phyloP scores from a whole-genome alignment of 2,329 filamentous ascomycete genomes.

The Orbilia blumenaviensis region DNA sequence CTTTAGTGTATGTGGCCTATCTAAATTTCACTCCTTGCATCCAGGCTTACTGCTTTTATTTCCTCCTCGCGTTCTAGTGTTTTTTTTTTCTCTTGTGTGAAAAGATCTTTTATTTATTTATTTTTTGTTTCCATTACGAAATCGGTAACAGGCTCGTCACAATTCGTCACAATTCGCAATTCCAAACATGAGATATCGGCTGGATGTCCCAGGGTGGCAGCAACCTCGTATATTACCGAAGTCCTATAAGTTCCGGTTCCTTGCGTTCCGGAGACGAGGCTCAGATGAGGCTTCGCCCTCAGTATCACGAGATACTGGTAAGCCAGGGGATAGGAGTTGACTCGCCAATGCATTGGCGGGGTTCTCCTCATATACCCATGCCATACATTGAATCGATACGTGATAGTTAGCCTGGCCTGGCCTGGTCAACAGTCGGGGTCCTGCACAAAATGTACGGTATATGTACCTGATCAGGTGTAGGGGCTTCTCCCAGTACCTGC shows the following conservation, averaged over 20 bases:
- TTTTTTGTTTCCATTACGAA: neutral
- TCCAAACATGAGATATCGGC: neutral
- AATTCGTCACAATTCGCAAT: neutral
- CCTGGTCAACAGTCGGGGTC: neutral
- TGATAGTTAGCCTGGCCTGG: neutral
- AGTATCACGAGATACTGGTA: conserved; percentile 6
- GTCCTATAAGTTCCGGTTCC: conserved; percentile 30
- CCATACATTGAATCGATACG: neutral
- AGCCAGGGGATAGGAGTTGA: conserved; percentile 7
- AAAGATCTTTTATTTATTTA: too few relatives aligned
- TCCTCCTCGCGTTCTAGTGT: neutral
- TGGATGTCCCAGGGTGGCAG: neutral
- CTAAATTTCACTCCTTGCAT: neutral
- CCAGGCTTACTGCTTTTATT: neutral
- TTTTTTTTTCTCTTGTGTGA: too few relatives aligned
- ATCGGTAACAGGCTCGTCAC: neutral
- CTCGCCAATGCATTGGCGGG: conserved; percentile 18
- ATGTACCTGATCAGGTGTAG: neutral
- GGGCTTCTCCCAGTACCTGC: conserved; percentile 8
- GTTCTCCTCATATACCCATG: neutral
- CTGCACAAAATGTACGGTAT: neutral
- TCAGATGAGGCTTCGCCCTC: conserved; percentile 13
- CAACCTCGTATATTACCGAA: neutral
- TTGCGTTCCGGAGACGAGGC: conserved; percentile 29
- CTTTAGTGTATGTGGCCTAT: neutral